These are phyloP conservation scores for Periconia sp. DNA, from an alignment of 2,329 filamentous ascomycete genomes.

Conservation along the genomic window DNA sequence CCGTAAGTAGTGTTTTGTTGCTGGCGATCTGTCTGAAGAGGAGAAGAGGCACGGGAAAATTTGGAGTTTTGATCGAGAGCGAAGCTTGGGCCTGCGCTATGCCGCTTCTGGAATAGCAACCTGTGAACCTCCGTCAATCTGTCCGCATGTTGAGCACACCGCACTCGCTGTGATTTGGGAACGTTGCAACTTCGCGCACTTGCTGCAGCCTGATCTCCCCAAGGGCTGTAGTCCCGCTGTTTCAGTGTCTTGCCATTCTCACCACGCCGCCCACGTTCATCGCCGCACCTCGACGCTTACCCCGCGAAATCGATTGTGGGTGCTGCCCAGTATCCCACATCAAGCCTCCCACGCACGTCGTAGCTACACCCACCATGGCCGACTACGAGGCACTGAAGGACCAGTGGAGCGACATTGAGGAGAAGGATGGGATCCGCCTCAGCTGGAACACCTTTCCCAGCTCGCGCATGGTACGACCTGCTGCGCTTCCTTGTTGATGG, in stretches of 20 bases:
- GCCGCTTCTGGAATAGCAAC: constrained; percentile 18
- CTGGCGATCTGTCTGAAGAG: constrained; percentile 57
- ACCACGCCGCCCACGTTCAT: constrained; percentile 2
- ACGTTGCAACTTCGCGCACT: constrained; percentile 33
- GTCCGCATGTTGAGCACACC: constrained; percentile 32
- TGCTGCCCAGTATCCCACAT: constrained; percentile 27
- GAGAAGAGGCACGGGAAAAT: constrained; percentile 51
- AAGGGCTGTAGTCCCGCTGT: constrained; percentile 18
- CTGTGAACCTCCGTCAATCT: constrained; percentile 40
- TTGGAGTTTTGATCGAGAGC: constrained; percentile 29
- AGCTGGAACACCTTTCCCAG: constrained; percentile 99
- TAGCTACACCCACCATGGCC: constrained; percentile 64
- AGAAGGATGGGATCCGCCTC: constrained; percentile 91
- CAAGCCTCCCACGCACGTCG: constrained; percentile 18
- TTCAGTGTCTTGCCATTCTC: constrained; percentile 9
- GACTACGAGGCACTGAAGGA: constrained; percentile 91
- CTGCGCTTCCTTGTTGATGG: constrained; percentile 14
- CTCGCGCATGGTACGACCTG: constrained; percentile 77
- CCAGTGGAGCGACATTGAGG: constrained; percentile 95
- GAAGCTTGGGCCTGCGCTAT: constrained; percentile 27
- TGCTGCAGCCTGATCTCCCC: constrained; percentile 29
- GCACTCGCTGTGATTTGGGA: constrained; percentile 24
- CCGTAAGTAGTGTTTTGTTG: constrained; percentile 65
- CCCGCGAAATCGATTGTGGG: constrained; percentile 41
- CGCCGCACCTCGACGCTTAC: constrained; percentile 18